Evolutionary conservation across 2,329 filamentous ascomycete species (phyloP).

Genomic region (Ascochyta viciae-villosae): DNA sequence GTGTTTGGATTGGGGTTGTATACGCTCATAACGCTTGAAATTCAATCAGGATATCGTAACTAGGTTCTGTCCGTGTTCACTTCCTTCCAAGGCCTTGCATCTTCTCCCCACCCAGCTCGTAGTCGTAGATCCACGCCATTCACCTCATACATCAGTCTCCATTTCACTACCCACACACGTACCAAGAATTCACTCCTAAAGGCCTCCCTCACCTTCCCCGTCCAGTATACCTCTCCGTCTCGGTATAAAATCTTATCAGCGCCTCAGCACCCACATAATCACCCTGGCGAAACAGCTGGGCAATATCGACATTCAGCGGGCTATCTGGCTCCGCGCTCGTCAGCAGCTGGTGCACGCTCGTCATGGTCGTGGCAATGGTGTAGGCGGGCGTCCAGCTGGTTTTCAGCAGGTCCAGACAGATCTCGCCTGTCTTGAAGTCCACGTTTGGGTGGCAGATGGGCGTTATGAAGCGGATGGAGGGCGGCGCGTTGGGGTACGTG

Average conservation of each 20-base stretch:
- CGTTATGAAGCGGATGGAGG: slow-evolving; percentile 78
- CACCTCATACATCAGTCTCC: too few relatives aligned
- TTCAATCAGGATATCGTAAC: not conserved
- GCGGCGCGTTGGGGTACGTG: slow-evolving; percentile 80
- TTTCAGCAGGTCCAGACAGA: slow-evolving; percentile 88
- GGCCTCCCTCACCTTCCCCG: not conserved
- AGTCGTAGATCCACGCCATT: too few relatives aligned
- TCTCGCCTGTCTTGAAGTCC: slow-evolving; percentile 74
- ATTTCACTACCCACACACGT: not conserved
- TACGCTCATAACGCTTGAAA: not conserved
- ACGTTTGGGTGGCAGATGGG: slow-evolving; percentile 52
- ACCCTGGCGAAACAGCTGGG: slow-evolving; percentile 71
- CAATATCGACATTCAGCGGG: slow-evolving; percentile 81
- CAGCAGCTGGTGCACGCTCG: slow-evolving; percentile 74
- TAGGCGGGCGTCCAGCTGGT: slow-evolving; percentile 84
- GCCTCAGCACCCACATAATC: slow-evolving; percentile 72
- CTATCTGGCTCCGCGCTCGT: slow-evolving; percentile 73
- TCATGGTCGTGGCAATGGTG: slow-evolving; percentile 76
- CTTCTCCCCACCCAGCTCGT: too few relatives aligned
- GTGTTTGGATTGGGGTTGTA: not conserved
- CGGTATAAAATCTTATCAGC: slow-evolving; percentile 75
- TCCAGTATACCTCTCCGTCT: slow-evolving; percentile 56
- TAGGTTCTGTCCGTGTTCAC: not conserved
- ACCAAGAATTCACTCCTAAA: not conserved
- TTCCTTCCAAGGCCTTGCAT: not conserved